Evolutionary conservation across 2,329 filamentous ascomycete species (phyloP).

Genomic region (Lecanicillium sp.): DNA sequence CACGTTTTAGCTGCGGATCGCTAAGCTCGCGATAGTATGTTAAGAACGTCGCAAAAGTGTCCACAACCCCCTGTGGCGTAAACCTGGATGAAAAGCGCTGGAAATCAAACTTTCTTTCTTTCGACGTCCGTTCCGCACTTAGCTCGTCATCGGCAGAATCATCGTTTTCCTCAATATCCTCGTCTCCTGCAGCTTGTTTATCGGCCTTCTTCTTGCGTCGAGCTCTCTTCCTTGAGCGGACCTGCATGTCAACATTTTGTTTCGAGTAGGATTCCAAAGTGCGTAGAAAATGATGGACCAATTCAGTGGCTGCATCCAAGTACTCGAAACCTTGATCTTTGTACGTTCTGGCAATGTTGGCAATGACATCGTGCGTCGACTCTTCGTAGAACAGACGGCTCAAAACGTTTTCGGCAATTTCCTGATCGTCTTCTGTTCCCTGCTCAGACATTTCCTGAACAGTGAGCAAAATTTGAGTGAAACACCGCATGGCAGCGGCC

Average conservation of each 20-base stretch:
- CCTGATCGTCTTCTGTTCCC: conserved; percentile 82
- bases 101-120: conserved; percentile 93
- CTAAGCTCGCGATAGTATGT: conserved; percentile 75
- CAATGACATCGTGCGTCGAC: conserved; percentile 79
- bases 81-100: conserved; percentile 74
- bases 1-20: conserved; percentile 75
- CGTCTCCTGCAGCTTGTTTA: conserved; percentile 27
- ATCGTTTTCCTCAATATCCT: conserved; percentile 52
- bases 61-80: conserved; percentile 72
- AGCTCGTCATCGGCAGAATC: conserved; percentile 65
- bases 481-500: conserved; percentile 83
- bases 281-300: conserved; percentile 83
- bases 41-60: conserved; percentile 78
- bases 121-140: conserved; percentile 60
- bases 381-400: conserved; percentile 99
- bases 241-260: conserved; percentile 87
- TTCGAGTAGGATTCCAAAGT: conserved; percentile 92
- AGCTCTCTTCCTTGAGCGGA: conserved; percentile 70
- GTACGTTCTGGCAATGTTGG: conserved; percentile 74
- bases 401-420: conserved; percentile 95
- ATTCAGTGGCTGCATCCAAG: conserved; percentile 82
- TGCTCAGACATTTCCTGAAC: conserved; percentile 89
- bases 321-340: conserved; percentile 93
- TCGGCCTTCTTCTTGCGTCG: conserved; percentile 61
- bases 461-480: conserved; percentile 87